Base-by-base conservation (phyloP, 116 monocot species). In the Thalassia testudinum region DNA sequence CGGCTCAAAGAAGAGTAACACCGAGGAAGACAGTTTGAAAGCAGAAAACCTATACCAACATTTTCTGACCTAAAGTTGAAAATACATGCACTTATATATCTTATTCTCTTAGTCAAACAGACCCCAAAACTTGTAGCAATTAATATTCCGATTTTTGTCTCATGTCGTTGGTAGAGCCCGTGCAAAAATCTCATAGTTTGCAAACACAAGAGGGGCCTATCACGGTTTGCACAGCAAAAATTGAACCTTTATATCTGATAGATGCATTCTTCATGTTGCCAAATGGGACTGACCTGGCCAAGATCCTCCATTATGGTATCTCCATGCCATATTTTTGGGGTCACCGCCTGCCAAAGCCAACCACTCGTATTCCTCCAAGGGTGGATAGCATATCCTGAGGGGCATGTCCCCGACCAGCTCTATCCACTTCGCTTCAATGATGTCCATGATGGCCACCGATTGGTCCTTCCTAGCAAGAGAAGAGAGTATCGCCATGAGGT, bases 341-440 rank as follows among this genome's bases (percentile, higher is more conserved):
- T 54, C 61, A 30, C 62, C 62, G 21, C 55, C 70, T 37, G 62
- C 62, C 12, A 63, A 50, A 14, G 62, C 62, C 16, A 56, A 56
- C 57, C 62, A 62, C 27, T 70, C 70, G 51, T 70, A 62, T 42
- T 50, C 44, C 16, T 57, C 70, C 2, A 70, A 50, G 26, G 62
- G 56, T 42, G 69, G 69, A 51, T 70, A 70, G 49, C 55, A 13
- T 14, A 70, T 58, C 52, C 57, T 70, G 21, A 70, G 23, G 5
- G 62, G 62, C 70, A 70, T 70, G 20, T 70, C 70, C 1, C 57
- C 70, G 19, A 70, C 62, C 3, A 70, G 57, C 24, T 70, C 70
- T 45, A 62, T 62, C 70, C 70, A 70, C 14, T 51, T 62, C n/a
- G 49, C 56, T 37, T 70, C 70, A 26, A 70, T 62, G 14, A 70